A percentile compares a stretch with the other conserved stretches of the same genome.
Conservation (phyloP, 176 grass and related monocot genomes). For the Triticum timopheevii region DNA sequence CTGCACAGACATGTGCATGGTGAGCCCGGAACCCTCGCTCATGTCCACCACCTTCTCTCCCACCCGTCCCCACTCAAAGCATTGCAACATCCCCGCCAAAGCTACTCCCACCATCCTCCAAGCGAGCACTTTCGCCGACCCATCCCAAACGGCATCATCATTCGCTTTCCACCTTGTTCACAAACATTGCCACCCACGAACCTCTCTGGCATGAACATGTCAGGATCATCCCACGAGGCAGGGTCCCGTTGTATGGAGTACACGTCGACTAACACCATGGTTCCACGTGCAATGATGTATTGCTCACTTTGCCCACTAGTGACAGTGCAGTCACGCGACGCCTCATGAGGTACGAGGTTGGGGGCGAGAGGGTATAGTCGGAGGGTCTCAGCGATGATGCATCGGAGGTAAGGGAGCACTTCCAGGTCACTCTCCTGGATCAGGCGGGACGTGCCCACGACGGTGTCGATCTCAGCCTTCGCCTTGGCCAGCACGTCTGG, state of each 20-base stretch:
- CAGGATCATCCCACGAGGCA: not conserved
- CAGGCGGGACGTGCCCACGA: conserved; percentile 32
- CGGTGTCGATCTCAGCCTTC: conserved; percentile 21
- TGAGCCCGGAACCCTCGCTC: conserved; percentile 49
- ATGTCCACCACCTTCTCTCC: conserved; percentile 41
- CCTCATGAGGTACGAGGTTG: conserved; percentile 19
- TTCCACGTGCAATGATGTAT: not conserved
- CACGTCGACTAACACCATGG: conserved; percentile 42
- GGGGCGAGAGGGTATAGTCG: conserved; percentile 15
- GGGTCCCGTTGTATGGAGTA: conserved; percentile 58
- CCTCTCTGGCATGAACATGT: conserved; percentile 33
- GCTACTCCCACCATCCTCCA: conserved; percentile 27
- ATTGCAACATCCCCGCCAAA: conserved; percentile 42
- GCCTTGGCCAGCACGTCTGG: not conserved
- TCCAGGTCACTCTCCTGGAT: conserved; percentile 44
- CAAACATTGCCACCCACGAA: not conserved
- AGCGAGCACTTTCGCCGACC: conserved; percentile 32
- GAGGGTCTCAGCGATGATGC: conserved; percentile 40
- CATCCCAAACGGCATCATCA: conserved; percentile 57
- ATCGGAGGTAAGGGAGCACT: conserved; percentile 43
- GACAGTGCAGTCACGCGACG: not conserved
- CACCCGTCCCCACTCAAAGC: conserved; percentile 42
- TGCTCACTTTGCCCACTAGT: not conserved
- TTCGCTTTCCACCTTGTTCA: not conserved
- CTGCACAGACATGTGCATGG: conserved; percentile 48